Evolutionary conservation across 2,329 filamentous ascomycete species (phyloP), one percentile per base, ranked within the genome.

Genomic region (Aspergillus puulaauensis): DNA sequence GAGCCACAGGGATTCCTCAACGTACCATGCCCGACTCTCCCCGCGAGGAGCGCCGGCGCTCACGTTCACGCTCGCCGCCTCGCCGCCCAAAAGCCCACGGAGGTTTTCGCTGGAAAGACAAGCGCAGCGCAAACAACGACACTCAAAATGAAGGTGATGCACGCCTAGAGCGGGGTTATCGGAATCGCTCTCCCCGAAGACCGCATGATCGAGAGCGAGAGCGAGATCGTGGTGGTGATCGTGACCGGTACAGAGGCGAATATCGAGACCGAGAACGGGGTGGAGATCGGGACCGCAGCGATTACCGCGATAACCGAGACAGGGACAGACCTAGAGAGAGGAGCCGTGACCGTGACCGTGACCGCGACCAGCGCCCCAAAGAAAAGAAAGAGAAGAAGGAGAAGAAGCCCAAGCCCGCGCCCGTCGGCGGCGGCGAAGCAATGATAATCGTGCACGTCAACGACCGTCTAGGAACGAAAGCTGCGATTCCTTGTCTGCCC

Each of bases 371-470:
- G 6, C 39, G n/a, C 31, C 73, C 64, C 68, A 67, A 73, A 19
- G 68, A 72, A 40, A 75, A 73, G 66, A 77, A 66, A 70, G 79
- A 66, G 65, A 77, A 69, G 70, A 80, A 68, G 70, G 68, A 68
- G 52, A 77, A 77, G 59, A 77, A 79, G 54, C 77, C 65, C 54
- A 64, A 66, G n/a, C 62, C 67, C 0, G 64, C 70, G 31, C 69
- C 77, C 7, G 69, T 73, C 60, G 74, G 71, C 40, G 77, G 80
- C 3, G 56, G 56, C 6, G 89, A 96, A 70, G 88, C 91, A 56
- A 96, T 97, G 89, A 97, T 98, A 65, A 85, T 96, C 52, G 93
- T 98, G 17, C 86, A 93, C 68, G 87, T 98, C 70, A 98, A 98
- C 73, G 93, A 98, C 75, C 85, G 93, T n/a, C 80, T 98, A 37